These are phyloP conservation scores for Boletus subparvulus DNA, from an alignment of 768 basidiomycete species.

Conservation along the genomic window DNA sequence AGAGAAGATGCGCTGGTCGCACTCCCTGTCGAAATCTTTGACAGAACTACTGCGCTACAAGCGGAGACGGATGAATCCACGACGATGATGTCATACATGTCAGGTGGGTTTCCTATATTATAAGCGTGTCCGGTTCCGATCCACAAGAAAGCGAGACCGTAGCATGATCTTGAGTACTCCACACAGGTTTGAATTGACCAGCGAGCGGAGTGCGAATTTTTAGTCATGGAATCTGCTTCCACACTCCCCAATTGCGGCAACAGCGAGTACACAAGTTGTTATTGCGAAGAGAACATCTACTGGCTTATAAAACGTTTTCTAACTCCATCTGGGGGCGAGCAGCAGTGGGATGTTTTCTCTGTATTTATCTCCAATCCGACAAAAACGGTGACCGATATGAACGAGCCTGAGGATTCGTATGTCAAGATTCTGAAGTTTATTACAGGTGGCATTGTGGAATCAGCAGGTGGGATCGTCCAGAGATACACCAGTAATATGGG, in stretches of 20 bases:
- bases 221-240: constrained; percentile 14
- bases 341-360: constrained; percentile 50
- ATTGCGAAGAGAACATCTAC: constrained; percentile 77
- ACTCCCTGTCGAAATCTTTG: not conserved
- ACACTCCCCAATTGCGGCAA: constrained; percentile 25
- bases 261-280: constrained; percentile 55
- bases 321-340: constrained; percentile 23
- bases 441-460: constrained; percentile 63
- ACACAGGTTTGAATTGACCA: not conserved
- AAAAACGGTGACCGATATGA: constrained; percentile 47
- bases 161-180: not conserved
- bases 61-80: not conserved
- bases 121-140: constrained; percentile 8
- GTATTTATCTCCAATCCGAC: constrained; percentile 66
- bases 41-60: not conserved
- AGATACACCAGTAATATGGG: constrained; percentile 57
- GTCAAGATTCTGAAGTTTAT: constrained; percentile 4
- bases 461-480: constrained; percentile 46
- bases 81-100: not conserved
- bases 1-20: not conserved
- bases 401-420: not conserved
- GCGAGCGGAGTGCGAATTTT: constrained; percentile 25
- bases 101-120: not conserved
- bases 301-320: constrained; percentile 50
- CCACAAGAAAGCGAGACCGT: not conserved